These are phyloP conservation scores for Leptodontidium sp. DNA, from an alignment of 2,329 filamentous ascomycete species.

Conservation along the genomic window DNA sequence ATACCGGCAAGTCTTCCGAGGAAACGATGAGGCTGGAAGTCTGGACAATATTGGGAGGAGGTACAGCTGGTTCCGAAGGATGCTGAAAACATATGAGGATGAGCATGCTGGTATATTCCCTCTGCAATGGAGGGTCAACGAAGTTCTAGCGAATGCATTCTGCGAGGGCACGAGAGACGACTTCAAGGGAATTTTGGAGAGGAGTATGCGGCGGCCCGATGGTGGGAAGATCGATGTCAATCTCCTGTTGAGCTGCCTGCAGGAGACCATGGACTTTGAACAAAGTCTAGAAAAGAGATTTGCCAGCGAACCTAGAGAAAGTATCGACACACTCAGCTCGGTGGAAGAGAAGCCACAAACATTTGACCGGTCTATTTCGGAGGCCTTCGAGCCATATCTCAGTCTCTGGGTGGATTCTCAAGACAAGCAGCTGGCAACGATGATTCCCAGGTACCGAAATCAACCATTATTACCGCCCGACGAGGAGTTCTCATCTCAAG, in stretches of 20 bases:
- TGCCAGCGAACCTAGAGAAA: conserved; percentile 74
- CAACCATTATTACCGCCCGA: conserved; percentile 83
- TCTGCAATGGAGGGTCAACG: conserved; percentile 85
- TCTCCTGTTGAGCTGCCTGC: conserved; percentile 84
- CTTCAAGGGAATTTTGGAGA: conserved; percentile 90
- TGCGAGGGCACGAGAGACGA: conserved; percentile 96
- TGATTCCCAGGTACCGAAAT: conserved; percentile 88
- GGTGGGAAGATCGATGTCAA: conserved; percentile 89
- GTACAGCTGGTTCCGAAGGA: conserved; percentile 96
- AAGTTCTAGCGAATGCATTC: conserved; percentile 88
- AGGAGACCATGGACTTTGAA: conserved; percentile 97
- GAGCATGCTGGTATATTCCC: conserved; percentile 93
- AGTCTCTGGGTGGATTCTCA: conserved; percentile 98
- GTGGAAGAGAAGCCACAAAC: conserved; percentile 77
- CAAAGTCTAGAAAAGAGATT: conserved; percentile 89
- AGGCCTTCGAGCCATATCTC: conserved; percentile 96
- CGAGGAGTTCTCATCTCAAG: conserved; percentile 90
- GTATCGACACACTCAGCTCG: conserved; percentile 89
- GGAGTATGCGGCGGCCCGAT: conserved; percentile 80
- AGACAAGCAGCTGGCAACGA: conserved; percentile 82
- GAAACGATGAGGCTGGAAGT: conserved; percentile 95
- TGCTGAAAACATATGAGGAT: conserved; percentile 94
- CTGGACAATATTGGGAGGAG: conserved; percentile 95
- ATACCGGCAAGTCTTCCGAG: conserved; percentile 93
- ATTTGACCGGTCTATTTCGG: conserved; percentile 91